Evolutionary conservation across 768 basidiomycete genomes (phyloP).

Genomic region (Psilocybe tampanensis): DNA sequence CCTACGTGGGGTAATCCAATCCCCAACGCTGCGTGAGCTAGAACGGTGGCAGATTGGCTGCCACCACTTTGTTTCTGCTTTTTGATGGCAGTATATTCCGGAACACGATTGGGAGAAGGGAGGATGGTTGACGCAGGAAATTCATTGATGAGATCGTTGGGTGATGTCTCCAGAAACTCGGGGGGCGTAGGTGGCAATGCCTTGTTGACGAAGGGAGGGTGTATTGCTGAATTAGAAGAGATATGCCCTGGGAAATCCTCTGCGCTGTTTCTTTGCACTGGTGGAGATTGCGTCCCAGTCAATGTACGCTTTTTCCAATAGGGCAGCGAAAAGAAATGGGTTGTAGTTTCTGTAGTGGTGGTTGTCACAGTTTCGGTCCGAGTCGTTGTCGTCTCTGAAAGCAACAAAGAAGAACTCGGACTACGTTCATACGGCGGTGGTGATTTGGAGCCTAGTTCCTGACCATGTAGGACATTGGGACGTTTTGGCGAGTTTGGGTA

Average conservation of each 20-base stretch:
- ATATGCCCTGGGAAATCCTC: slow-evolving; percentile 13
- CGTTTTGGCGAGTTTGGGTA: slow-evolving; percentile 1
- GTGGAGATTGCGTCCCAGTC: slow-evolving; percentile 23
- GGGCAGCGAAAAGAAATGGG: slow-evolving; percentile 69
- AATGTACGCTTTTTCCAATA: slow-evolving; percentile 65
- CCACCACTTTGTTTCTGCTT: slow-evolving; percentile 10
- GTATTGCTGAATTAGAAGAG: slow-evolving; percentile 18
- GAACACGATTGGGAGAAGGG: background rate
- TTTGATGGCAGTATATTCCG: slow-evolving; percentile 3
- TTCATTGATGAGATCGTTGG: background rate
- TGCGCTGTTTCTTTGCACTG: slow-evolving; percentile 3
- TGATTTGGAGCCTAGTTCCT: background rate
- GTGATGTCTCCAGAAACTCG: slow-evolving; percentile 14
- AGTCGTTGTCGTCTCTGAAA: slow-evolving; percentile 50
- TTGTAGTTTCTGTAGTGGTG: slow-evolving; percentile 49
- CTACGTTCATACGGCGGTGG: slow-evolving; percentile 21
- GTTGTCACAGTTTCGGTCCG: slow-evolving; percentile 48
- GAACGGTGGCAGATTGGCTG: slow-evolving; percentile 37
- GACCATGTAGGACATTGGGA: slow-evolving; percentile 2
- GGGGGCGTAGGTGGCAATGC: slow-evolving; percentile 53
- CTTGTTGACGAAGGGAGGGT: slow-evolving; percentile 40
- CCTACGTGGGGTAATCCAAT: slow-evolving; percentile 55
- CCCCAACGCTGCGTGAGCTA: slow-evolving; percentile 60
- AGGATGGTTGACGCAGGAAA: slow-evolving; percentile 1
- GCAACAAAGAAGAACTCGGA: slow-evolving; percentile 31